Base-by-base conservation (phyloP, 2,329 filamentous ascomycete species). In the Pseudonectria buxi region DNA sequence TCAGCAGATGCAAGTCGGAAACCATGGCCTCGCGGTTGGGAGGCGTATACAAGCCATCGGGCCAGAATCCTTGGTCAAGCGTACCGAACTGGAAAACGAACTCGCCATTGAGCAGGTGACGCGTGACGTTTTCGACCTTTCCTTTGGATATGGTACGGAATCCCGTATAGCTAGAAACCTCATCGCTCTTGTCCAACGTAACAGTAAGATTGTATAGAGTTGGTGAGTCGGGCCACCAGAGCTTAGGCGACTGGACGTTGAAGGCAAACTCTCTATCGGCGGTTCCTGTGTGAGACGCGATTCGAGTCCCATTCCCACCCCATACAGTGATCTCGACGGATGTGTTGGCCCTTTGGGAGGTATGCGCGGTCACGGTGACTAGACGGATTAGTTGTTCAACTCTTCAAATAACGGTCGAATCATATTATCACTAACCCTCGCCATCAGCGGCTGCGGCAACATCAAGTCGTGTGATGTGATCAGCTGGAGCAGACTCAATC, bases 21-120 rank as follows among this genome's bases (percentile, higher is more conserved):
- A 75, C 62, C 77, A 86, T 81, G 0, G 81, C 81, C 43, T 85
- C 78, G 3, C 67, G 62, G 7, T 68, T 83, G 0, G 81, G 82
- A 0, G 82, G 71, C 0, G 71, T 71, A 50, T 85, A 74, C 4
- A 85, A 61, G 0, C 81, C 81, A 49, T 85, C 81, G 0, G 80
- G 81, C 81, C 80, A 85, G 54, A 68, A 83, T 0, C 81, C 81
- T 47, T 86, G 81, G 38, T 86, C 81, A 0, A 86, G 64, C 0
- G 80, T 81, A 3, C 79, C 80, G 33, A 84, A 81, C 28, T 74
- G 66, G 54, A 85, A 86, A 10, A 76, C 62, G 26, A 82, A 82
- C 35, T 83, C 65, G n/a, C 77, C 79, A 42, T 86, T 86, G 26
- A 86, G 58, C 1, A 83, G 56, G 0, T 79, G 78, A 1, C 81